Percentiles rank a stretch among this genome's conserved stretches.
Evolutionary conservation across 495 filamentous ascomycete genomes (phyloP).

Genomic region (Tuber aestivum): DNA sequence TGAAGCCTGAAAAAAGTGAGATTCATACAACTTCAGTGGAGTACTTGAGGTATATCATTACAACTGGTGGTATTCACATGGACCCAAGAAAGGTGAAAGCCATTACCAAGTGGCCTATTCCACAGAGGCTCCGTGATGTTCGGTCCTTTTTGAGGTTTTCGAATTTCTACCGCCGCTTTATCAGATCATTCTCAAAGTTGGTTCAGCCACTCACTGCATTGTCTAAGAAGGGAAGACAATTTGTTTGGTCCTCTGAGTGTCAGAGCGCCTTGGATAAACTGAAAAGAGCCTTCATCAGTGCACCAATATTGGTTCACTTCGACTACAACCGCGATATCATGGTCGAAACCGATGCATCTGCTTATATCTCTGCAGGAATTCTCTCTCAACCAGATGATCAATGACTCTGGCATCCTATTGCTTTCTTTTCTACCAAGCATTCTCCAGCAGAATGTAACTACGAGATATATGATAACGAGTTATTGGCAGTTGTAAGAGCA

Average conservation of each 20-base stretch:
- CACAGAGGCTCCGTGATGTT: constrained; percentile 16
- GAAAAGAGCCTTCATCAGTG: background rate
- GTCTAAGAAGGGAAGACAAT: background rate
- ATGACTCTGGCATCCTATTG: too few species aligned
- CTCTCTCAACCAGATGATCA: too few species aligned
- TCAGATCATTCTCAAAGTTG: background rate
- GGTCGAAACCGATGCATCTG: too few species aligned
- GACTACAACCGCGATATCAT: too few species aligned
- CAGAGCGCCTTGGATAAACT: background rate
- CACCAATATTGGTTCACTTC: background rate
- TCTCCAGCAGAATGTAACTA: too few species aligned
- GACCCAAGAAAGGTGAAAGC: constrained; percentile 10
- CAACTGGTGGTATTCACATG: background rate
- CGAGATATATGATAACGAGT: too few species aligned
- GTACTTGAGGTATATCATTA: background rate
- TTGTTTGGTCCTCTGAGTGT: background rate
- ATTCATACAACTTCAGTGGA: background rate
- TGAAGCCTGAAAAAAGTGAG: background rate
- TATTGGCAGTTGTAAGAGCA: too few species aligned
- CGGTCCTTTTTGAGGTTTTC: constrained; percentile 22
- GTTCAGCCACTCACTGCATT: background rate
- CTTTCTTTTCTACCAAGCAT: too few species aligned
- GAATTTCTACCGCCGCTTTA: constrained; percentile 21
- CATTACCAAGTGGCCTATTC: constrained; percentile 16
- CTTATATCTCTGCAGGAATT: too few species aligned